Base-by-base conservation (phyloP, 2,329 filamentous ascomycete species). In the Tolypocladium endophyticum region DNA sequence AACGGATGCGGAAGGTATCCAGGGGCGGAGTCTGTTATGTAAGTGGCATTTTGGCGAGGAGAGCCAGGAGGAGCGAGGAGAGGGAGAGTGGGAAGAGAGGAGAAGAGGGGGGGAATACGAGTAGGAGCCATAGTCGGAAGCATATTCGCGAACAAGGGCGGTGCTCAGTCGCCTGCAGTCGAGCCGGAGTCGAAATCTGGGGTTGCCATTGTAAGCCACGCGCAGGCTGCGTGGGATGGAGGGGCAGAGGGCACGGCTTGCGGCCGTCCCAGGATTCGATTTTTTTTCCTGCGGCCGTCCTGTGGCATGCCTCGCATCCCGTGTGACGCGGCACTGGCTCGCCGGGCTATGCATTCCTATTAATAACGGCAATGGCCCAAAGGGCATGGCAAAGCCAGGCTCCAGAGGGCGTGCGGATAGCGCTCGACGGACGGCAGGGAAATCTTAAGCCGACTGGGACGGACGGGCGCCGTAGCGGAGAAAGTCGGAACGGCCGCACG, bases 401-500 rank as follows among this genome's bases (percentile, higher is more conserved):
- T 30, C 3, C 18, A n/a, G 50, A 53, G 50, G 50, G 50, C 50
- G 50, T 53, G 50, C 18, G 28, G 28, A 53, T 53, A 53, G 50
- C 28, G 35, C 28, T 18, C 28, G 30, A n/a, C 18, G 30, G 30
- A 53, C 25, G 28, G 28, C 47, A 30, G 47, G 14, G n/a, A 25
- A 18, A 18, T 28, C 36, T 30, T 43, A 30, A 59, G 45, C 45
- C 38, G 50, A 35, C 18, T 50, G 33, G 28, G 33, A 50, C 45
- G 28, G 33, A 50, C 45, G 25, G 45, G 28, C 28, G n/a, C 28
- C 28, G 58, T 50, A 28, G 14, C 64, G 64, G 64, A 60, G 59
- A 62, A 64, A 62, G 58, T 60, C 64, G 64, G 64, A 63, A 62
- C 56, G 56, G 41, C 53, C 30, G 36, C 41, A 12, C 36, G 25